These are phyloP conservation scores for Raphidocelis subcapitata DNA, from an alignment of 139 green algal species.

Conservation along the genomic window DNA sequence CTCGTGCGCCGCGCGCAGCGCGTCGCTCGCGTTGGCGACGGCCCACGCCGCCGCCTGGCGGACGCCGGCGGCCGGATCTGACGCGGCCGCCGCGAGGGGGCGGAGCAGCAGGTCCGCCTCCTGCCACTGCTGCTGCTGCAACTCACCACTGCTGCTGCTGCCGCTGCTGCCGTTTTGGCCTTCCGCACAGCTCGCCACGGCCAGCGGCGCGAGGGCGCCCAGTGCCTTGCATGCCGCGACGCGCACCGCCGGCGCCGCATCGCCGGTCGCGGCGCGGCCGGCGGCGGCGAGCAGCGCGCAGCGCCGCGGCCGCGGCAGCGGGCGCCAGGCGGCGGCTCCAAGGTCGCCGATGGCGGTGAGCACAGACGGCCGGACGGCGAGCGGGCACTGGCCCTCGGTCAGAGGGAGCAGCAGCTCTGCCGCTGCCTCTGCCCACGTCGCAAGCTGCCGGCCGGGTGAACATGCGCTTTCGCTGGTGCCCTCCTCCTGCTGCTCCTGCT, in stretches of 20 bases:
- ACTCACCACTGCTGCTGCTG: not conserved
- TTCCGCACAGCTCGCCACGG: not conserved
- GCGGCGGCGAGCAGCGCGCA: slow-evolving; percentile 10
- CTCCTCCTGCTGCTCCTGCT: not conserved
- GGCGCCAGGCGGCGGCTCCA: slow-evolving; percentile 10
- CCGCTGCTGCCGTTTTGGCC: not conserved
- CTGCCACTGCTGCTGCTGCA: not conserved
- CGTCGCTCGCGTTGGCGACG: not conserved
- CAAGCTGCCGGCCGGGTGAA: not conserved
- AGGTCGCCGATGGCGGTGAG: slow-evolving; percentile 23
- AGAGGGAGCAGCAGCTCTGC: slow-evolving; percentile 16
- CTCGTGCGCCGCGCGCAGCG: not conserved
- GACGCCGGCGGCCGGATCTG: not conserved
- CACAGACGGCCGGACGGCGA: slow-evolving; percentile 44
- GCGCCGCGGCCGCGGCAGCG: slow-evolving; percentile 18
- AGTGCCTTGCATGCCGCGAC: slow-evolving; percentile 49
- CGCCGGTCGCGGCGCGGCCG: not conserved
- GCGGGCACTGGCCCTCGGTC: slow-evolving; percentile 16
- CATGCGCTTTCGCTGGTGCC: not conserved
- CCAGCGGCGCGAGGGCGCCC: slow-evolving; percentile 19
- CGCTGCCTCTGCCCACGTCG: not conserved
- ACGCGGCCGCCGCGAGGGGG: not conserved
- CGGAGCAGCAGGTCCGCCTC: not conserved
- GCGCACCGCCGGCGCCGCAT: slow-evolving; percentile 37
- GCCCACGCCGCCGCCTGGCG: not conserved